A percentile compares a stretch with the other conserved stretches of the same genome.
Conservation (phyloP, 106 monocot species). For the Dendrobium nobile region DNA sequence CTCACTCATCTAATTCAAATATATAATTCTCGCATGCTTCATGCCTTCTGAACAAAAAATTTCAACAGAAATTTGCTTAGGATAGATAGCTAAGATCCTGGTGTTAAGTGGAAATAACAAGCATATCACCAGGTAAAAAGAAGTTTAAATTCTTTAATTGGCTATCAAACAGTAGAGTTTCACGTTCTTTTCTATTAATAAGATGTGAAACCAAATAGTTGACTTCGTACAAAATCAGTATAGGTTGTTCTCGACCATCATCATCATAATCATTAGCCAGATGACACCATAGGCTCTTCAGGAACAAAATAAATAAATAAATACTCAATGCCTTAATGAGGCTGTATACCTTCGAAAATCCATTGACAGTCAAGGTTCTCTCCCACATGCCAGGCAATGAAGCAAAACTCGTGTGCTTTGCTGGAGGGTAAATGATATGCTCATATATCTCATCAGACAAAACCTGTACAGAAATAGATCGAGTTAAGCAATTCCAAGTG, state of each 20-base stretch:
- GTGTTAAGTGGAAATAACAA: neutral
- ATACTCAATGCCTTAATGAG: neutral
- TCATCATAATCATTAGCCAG: neutral
- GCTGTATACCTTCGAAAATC: constrained; percentile 82
- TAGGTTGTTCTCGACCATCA: neutral
- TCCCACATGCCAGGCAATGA: constrained; percentile 96
- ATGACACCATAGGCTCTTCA: neutral
- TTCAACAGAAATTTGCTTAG: neutral
- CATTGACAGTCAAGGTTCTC: constrained; percentile 94
- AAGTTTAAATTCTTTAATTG: neutral
- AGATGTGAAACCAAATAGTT: neutral
- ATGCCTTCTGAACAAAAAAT: neutral
- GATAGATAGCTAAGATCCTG: neutral
- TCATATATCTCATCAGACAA: constrained; percentile 99
- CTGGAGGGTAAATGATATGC: constrained; percentile 92
- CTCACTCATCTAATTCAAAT: neutral
- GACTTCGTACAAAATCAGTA: neutral
- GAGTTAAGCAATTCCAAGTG: neutral
- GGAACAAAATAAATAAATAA: neutral
- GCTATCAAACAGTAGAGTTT: neutral
- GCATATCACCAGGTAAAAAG: neutral
- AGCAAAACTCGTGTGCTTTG: constrained; percentile 93
- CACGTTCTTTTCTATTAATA: neutral
- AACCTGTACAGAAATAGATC: constrained; percentile 40
- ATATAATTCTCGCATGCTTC: neutral